Conservation (phyloP, 257 asterid species). For the Rhazya stricta region DNA sequence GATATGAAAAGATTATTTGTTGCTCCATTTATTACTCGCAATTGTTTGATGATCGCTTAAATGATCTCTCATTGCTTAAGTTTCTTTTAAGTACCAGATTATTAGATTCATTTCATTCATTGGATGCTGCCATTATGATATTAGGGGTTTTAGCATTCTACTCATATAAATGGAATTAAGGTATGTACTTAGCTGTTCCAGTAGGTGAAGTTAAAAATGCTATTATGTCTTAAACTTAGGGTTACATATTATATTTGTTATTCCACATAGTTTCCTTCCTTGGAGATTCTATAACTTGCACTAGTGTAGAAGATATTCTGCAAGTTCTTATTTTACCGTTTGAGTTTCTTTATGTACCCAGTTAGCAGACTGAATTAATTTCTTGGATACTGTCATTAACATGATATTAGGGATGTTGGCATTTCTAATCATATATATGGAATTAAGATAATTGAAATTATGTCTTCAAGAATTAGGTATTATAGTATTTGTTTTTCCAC, state of each 20-base stretch:
- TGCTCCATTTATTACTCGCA: background rate
- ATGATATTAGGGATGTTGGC: background rate
- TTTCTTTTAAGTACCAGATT: constrained; percentile 2
- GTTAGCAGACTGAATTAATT: constrained; percentile 2
- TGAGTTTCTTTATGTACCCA: constrained; percentile 3
- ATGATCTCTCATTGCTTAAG: background rate
- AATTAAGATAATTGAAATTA: background rate
- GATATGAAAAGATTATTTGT: background rate
- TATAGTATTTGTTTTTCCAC: background rate
- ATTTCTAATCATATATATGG: background rate
- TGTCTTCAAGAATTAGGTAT: background rate
- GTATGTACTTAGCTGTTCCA: background rate
- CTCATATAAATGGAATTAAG: background rate
- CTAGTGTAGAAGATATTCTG: constrained; percentile 93
- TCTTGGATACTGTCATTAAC: background rate
- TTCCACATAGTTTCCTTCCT: background rate
- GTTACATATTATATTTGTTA: background rate
- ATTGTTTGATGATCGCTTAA: background rate
- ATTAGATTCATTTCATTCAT: constrained; percentile 2
- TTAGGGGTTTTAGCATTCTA: background rate
- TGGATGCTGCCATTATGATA: background rate
- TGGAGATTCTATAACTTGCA: constrained; percentile 1
- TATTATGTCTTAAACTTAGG: background rate
- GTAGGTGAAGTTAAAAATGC: background rate
- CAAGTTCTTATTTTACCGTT: too few species aligned